A percentile compares a stretch with the other conserved stretches of the same genome.
phyloP scores from a whole-genome alignment of 768 basidiomycete genomes.

The Calocybe gangraenosa region DNA sequence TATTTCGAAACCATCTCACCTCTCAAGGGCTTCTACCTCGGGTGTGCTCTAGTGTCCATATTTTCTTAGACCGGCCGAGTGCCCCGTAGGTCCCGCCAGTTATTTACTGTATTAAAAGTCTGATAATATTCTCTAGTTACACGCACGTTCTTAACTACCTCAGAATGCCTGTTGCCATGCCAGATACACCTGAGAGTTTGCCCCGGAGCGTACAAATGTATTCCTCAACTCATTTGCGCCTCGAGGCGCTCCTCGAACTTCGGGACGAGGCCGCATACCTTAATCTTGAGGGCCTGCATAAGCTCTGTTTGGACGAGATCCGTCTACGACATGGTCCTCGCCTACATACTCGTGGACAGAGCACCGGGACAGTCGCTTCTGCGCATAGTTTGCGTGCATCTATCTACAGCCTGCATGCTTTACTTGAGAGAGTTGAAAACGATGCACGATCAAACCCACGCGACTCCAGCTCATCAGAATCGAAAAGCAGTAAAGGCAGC shows the following conservation, averaged over 20 bases:
- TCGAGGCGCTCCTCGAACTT: constrained; percentile 69
- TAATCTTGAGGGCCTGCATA: constrained; percentile 59
- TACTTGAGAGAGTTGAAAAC: constrained; percentile 49
- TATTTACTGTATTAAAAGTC: background rate
- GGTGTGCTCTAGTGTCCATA: constrained; percentile 47
- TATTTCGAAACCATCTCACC: constrained; percentile 60
- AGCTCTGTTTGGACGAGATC: constrained; percentile 67
- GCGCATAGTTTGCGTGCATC: constrained; percentile 51
- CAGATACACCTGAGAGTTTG: constrained; percentile 46
- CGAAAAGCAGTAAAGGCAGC: constrained; percentile 16
- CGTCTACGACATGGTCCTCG: constrained; percentile 42
- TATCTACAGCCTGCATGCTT: constrained; percentile 54
- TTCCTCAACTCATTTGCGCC: constrained; percentile 38
- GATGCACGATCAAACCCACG: constrained; percentile 19
- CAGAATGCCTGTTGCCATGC: constrained; percentile 45
- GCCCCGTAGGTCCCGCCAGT: constrained; percentile 57
- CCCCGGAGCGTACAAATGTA: constrained; percentile 57
- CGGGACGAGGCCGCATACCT: constrained; percentile 78
- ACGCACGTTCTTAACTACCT: constrained; percentile 68
- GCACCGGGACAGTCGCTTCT: constrained; percentile 28
- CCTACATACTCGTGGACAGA: constrained; percentile 38
- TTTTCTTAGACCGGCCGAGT: constrained; percentile 80
- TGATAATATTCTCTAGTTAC: constrained; percentile 43
- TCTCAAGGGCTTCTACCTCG: constrained; percentile 52
- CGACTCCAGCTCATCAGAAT: constrained; percentile 17